Base-by-base conservation (phyloP, 2,329 filamentous ascomycete species). In the Cladophialophora chaetospira region DNA sequence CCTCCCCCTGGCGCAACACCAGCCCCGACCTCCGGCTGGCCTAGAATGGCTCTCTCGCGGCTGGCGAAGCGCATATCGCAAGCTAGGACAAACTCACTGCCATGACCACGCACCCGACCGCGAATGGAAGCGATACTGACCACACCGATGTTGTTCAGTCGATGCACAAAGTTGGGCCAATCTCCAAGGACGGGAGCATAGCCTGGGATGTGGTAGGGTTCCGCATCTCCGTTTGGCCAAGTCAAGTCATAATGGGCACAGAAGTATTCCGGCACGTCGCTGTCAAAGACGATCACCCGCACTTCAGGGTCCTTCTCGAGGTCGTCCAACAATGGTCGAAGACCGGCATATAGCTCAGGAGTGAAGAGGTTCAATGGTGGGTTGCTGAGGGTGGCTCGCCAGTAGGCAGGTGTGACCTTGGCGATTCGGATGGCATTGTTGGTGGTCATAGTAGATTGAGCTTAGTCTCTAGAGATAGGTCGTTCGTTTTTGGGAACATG, bases 171-270 rank as follows among this genome's bases (percentile, higher is more conserved):
- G 6, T 26, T 31, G 3, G 43, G 43, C 43, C 43, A 46, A 21
- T 46, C 43, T 9, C 25, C 43, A 4, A 15, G 13, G 8, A 46
- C 21, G 8, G 21, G 21, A n/a, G 43, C 43, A 21, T 46, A 46
- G 21, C 43, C 43, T 17, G 43, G 43, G 5, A 46, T 46, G 13
- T 15, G 33, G 33, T 36, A 36, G 33, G 33, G 33, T 2, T 46
- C 21, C 10, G 21, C 43, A 19, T 15, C 23, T 46, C 25, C 43
- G 21, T 46, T 46, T 17, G 43, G 43, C 43, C 43, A 46, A 11
- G 25, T 17, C 43, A 46, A n/a, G 43, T 46, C 43, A 28, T 46
- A 46, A 17, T 46, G 43, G n/a, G 43, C 43, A n/a, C 43, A 46
- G 25, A 46, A 46, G 29, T 46, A 46, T 9, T 46, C 43, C 3